Percentiles rank a stretch among this genome's conserved stretches.
Conservation (phyloP, 129 eudicot species). For the Arctium minus region DNA sequence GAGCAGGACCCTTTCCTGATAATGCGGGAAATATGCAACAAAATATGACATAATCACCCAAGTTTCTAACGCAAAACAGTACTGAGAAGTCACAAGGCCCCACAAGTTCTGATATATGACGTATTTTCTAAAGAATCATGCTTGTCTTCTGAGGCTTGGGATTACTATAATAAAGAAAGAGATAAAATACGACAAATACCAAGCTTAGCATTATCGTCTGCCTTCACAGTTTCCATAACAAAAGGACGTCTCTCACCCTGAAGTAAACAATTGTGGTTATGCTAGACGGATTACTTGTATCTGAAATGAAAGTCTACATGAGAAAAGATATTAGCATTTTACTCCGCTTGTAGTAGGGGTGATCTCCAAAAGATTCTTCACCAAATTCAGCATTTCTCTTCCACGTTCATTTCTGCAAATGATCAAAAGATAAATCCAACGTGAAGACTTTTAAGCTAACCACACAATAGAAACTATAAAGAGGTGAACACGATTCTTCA, state of each 20-base stretch:
- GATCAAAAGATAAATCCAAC: not conserved
- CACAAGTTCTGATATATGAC: not conserved
- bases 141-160: not conserved
- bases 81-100: not conserved
- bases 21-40: not conserved
- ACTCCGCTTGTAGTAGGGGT: conserved; percentile 83
- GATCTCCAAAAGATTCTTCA: conserved; percentile 71
- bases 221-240: conserved; percentile 95
- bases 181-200: conserved; percentile 43
- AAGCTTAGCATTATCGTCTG: conserved; percentile 88
- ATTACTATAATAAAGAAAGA: not conserved
- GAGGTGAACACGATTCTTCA: conserved; percentile 3
- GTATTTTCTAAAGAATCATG: not conserved
- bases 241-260: conserved; percentile 95
- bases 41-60: not conserved
- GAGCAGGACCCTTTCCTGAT: conserved; percentile 86
- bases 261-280: conserved; percentile 1
- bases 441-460: not conserved
- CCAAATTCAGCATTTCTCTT: conserved; percentile 87
- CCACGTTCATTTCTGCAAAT: conserved; percentile 88
- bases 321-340: conserved; percentile 6
- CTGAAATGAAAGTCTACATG: not conserved
- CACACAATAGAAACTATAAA: not conserved
- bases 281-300: not conserved
- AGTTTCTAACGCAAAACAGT: not conserved